Evolutionary conservation across 1,139 yeast genomes (phyloP).

Genomic region (Sugiyamaella castrensis): DNA sequence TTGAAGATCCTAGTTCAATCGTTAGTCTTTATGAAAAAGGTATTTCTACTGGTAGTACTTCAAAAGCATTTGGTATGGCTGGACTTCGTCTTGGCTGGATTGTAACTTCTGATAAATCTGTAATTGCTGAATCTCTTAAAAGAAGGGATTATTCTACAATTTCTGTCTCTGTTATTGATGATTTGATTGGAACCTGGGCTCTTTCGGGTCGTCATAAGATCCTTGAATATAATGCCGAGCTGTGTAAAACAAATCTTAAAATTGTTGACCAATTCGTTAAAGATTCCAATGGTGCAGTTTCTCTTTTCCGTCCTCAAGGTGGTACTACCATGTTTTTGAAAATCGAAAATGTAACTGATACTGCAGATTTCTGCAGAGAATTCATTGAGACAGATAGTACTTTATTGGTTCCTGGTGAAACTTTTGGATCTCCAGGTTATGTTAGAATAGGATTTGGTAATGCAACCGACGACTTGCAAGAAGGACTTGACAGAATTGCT

Average conservation of each 20-base stretch:
- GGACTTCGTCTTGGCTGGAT: constrained; percentile 59
- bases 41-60: constrained; percentile 51
- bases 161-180: constrained; percentile 50
- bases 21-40: constrained; percentile 46
- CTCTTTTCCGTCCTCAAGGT: constrained; percentile 47
- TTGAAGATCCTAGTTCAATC: constrained; percentile 42
- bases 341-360: constrained; percentile 34
- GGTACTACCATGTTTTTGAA: constrained; percentile 51
- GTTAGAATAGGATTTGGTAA: constrained; percentile 56
- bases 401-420: constrained; percentile 53
- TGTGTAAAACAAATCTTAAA: constrained; percentile 41
- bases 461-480: constrained; percentile 37
- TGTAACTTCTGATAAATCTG: constrained; percentile 38
- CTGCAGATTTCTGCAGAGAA: constrained; percentile 40
- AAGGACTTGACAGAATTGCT: constrained; percentile 32
- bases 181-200: constrained; percentile 47
- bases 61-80: constrained; percentile 56
- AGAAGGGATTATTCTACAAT: constrained; percentile 55
- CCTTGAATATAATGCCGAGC: constrained; percentile 42
- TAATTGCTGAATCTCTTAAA: constrained; percentile 40
- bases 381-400: constrained; percentile 41
- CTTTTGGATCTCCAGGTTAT: constrained; percentile 45
- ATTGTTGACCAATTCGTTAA: constrained; percentile 40
- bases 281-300: constrained; percentile 37
- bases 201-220: constrained; percentile 39